These are phyloP conservation scores for Auricularia heimuer DNA, from an alignment of 768 basidiomycete species.

Conservation along the genomic window DNA sequence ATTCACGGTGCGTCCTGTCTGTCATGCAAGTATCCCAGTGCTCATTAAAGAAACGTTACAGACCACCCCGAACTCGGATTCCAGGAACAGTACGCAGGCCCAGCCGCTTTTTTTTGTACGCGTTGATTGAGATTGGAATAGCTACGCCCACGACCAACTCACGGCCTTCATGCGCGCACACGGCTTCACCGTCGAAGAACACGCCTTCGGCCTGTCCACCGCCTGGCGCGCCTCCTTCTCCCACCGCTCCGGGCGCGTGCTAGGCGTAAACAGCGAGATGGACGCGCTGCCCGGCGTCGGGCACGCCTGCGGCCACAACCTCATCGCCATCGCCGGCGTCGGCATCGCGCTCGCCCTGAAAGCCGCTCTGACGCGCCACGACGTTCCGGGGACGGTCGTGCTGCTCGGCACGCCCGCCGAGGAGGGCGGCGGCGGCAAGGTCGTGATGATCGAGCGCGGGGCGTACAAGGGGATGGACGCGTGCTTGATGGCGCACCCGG, in stretches of 20 bases:
- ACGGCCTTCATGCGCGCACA: slow-evolving; percentile 57
- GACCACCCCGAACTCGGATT: slow-evolving; percentile 63
- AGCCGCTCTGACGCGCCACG: slow-evolving; percentile 45
- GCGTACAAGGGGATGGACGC: slow-evolving; percentile 69
- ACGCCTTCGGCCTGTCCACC: slow-evolving; percentile 51
- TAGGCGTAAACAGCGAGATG: slow-evolving; percentile 82
- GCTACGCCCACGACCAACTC: slow-evolving; percentile 57
- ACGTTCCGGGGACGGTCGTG: slow-evolving; percentile 58
- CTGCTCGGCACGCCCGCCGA: slow-evolving; percentile 81
- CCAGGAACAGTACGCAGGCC: slow-evolving; percentile 48
- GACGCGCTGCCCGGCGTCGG: slow-evolving; percentile 38
- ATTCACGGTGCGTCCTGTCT: slow-evolving; percentile 46
- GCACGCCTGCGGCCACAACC: slow-evolving; percentile 60
- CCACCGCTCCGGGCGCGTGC: slow-evolving; percentile 51
- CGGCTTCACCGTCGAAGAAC: slow-evolving; percentile 52
- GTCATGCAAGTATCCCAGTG: neutral
- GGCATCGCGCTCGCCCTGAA: slow-evolving; percentile 64
- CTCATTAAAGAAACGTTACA: slow-evolving; percentile 17
- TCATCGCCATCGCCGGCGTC: slow-evolving; percentile 69
- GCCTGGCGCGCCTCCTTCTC: slow-evolving; percentile 67
- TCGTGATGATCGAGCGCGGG: slow-evolving; percentile 54
- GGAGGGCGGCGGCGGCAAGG: slow-evolving; percentile 70
- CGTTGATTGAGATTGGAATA: slow-evolving; percentile 23
- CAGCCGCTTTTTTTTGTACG: slow-evolving; percentile 4
- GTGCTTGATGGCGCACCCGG: slow-evolving; percentile 75